Base-by-base conservation (phyloP, 2,329 filamentous ascomycete genomes). In the Moelleriella libera region DNA sequence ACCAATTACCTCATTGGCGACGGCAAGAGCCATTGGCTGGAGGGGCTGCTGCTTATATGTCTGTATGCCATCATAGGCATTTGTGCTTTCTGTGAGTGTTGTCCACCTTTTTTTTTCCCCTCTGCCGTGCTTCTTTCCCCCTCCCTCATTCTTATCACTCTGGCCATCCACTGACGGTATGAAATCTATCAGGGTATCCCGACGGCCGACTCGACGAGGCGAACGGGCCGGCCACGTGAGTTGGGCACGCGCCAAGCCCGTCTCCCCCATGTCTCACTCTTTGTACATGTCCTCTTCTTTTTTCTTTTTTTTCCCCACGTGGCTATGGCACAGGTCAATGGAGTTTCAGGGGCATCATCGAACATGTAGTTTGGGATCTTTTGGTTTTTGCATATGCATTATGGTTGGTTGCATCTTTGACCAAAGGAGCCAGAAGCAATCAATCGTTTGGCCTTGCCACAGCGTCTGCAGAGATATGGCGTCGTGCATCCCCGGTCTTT, bases 1-100 rank as follows among this genome's bases (percentile, higher is more conserved):
- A 85, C 89, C 49, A 94, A 94, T 60, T 94, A 94, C 60, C 66
- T 94, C 42, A 87, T 94, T 45, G 74, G 82, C 21, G 87, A 94
- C 56, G 88, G 87, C 31, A 79, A 87, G 61, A 88, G 82, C 52
- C 87, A 90, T 56, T 92, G 86, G 68, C 72, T 90, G 0, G 86
- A 92, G 63, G 86, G 86, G 3, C 78, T 80, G 50, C 66, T 90
- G 49, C 64, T 92, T 34, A 83, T 88, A 46, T 85, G 83, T 40
- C 73, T 87, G 4, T 92, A 92, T 58, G 69, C 83, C 41, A 92
- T 92, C 47, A 89, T 92, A 58, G 85, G 83, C 9, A 68, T 78
- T 9, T 81, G 75, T 56, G 69, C 75, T n/a, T 78, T 73, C 67
- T 78, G 75, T 78, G 71, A 69, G 74, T 71, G 7, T 39, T 39